phyloP scores from a whole-genome alignment of 169 alveolate genomes.

The Eimeria necatrix region DNA sequence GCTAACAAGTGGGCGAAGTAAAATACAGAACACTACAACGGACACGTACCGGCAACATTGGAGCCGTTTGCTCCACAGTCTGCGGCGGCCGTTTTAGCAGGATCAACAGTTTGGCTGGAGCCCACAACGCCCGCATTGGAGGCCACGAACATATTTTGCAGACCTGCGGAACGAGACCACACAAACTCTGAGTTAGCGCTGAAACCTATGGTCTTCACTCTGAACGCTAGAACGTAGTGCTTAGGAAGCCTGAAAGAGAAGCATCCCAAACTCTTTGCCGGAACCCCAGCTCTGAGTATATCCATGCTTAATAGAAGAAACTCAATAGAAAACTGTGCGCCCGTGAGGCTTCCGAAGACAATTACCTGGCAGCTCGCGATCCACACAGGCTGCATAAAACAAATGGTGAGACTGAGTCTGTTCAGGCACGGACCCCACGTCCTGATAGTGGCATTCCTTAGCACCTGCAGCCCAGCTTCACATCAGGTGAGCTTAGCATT shows the following conservation, averaged over 20 bases:
- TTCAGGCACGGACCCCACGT: not conserved
- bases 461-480: not conserved
- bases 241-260: no score
- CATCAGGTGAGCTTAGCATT: no score
- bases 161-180: not conserved
- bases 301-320: no score
- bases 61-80: slow-evolving; percentile 26
- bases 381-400: not conserved
- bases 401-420: not conserved
- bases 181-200: no score
- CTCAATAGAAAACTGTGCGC: no score
- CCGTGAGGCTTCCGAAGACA: not conserved
- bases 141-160: not conserved
- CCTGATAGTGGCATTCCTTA: slow-evolving; percentile 10
- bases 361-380: not conserved
- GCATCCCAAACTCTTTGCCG: no score
- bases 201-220: no score
- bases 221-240: no score
- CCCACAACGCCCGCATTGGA: slow-evolving; percentile 4
- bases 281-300: no score
- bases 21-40: not conserved
- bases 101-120: not conserved
- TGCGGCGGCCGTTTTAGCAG: slow-evolving; percentile 11
- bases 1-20: no score
- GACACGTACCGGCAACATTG: not conserved